These are phyloP conservation scores for Ascosphaera apis DNA, from an alignment of 2,329 filamentous ascomycete genomes.

Conservation along the genomic window DNA sequence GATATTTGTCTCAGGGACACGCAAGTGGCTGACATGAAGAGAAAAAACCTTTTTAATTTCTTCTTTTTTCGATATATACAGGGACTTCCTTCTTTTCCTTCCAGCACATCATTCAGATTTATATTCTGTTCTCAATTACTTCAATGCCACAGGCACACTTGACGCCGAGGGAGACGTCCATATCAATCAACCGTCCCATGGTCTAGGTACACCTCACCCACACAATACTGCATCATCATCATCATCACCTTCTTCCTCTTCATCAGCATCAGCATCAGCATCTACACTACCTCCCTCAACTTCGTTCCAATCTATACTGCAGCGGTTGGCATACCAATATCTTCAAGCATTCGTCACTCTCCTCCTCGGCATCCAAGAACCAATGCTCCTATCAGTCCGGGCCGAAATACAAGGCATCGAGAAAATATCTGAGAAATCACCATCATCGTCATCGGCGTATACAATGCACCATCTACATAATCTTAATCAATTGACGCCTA, in stretches of 20 bases:
- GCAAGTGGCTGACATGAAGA: too few relatives aligned
- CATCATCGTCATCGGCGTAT: not conserved
- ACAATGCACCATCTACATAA: not conserved
- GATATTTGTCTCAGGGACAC: too few relatives aligned
- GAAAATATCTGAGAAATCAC: not conserved
- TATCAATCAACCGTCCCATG: constrained; percentile 76
- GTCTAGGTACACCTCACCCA: constrained; percentile 52
- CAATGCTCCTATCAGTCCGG: not conserved
- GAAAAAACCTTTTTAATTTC: too few relatives aligned
- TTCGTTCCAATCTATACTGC: constrained; percentile 1
- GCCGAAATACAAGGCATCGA: not conserved
- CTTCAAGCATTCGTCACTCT: not conserved
- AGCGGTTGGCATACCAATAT: not conserved
- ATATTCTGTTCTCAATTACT: constrained; percentile 70
- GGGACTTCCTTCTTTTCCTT: constrained; percentile 62
- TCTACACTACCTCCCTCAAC: constrained; percentile 3
- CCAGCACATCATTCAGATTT: constrained; percentile 37
- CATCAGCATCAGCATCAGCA: constrained; percentile 7
- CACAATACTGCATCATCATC: constrained; percentile 32
- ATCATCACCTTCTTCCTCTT: constrained; percentile 25
- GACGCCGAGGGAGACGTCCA: constrained; percentile 86
- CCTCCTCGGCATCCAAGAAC: not conserved
- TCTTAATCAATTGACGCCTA: not conserved
- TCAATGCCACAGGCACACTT: constrained; percentile 68
- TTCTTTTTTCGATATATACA: too few relatives aligned